Conservation (phyloP, 768 basidiomycete genomes). For the Pleurotus tuoliensis region DNA sequence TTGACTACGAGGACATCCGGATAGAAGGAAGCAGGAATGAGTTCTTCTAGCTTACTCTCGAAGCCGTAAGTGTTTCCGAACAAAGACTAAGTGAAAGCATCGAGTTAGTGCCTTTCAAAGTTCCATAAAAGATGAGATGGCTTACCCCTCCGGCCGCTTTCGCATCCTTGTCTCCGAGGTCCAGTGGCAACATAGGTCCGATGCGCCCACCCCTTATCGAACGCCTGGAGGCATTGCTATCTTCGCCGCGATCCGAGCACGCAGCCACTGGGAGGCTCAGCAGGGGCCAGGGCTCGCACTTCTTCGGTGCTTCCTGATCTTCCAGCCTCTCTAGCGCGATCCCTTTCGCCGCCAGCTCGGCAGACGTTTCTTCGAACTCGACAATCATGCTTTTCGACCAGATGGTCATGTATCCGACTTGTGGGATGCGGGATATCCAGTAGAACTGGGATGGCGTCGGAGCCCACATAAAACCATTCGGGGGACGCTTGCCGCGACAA, state of each 20-base stretch:
- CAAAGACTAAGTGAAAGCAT: background rate
- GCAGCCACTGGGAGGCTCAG: slow-evolving; percentile 12
- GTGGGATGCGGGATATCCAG: slow-evolving; percentile 22
- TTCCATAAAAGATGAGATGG: too few species aligned
- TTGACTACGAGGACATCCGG: slow-evolving; percentile 21
- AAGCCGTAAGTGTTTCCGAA: background rate
- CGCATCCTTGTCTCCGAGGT: too few species aligned
- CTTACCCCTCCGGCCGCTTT: too few species aligned
- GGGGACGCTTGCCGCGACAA: slow-evolving; percentile 18
- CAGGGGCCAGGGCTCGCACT: slow-evolving; percentile 13
- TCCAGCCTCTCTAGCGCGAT: background rate
- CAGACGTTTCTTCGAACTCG: slow-evolving; percentile 23
- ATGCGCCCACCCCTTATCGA: too few species aligned
- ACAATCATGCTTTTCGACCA: slow-evolving; percentile 33
- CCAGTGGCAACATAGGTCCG: too few species aligned
- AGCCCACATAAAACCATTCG: slow-evolving; percentile 25
- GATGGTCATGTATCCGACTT: slow-evolving; percentile 18
- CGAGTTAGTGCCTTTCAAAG: background rate
- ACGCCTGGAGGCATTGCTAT: too few species aligned
- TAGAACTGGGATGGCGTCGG: slow-evolving; percentile 21
- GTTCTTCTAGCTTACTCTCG: slow-evolving; percentile 19
- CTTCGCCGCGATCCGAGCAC: background rate
- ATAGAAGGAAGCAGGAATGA: slow-evolving; percentile 16
- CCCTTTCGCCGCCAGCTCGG: background rate
- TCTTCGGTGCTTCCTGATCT: slow-evolving; percentile 13